Evolutionary conservation across 2,329 filamentous ascomycete species (phyloP), one percentile per base, ranked within the genome.

Genomic region (Magnaporthiopsis incrustans): DNA sequence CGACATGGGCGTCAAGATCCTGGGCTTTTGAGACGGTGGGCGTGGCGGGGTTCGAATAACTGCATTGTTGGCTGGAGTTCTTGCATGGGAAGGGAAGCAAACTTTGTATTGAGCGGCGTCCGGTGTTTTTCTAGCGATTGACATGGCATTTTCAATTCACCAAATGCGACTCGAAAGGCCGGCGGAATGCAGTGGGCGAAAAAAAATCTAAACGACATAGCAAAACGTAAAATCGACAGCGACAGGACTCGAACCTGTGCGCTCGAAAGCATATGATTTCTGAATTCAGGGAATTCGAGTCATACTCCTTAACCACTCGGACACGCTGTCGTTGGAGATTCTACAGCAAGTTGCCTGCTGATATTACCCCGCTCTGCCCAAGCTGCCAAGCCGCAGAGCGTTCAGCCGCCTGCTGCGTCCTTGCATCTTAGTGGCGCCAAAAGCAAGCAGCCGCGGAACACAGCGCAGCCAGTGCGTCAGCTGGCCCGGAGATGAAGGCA

Each of bases 1-100:
- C 73, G 86, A 89, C 60, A 76, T 76, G 27, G 81, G 77, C 2
- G 71, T 73, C 2, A 66, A 64, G 63, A 68, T 72, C 6, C 63
- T 78, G 53, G 75, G 74, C n/a, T 64, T 81, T 32, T 70, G 60
- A 66, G 18, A 25, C 10, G 1, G 10, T 18, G 18, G 6, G 22
- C 6, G 5, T 18, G n/a, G 2, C 18, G 22, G 30, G 44, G 22
- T 25, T n/a, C 44, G 44, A 53, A 53, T 53, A 10, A 25, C 44
- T 53, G 44, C 44, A 53, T 53, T 53, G 44, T 25, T 53, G 18
- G 44, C 4, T 53, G 44, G 44, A 53, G 44, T 53, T 53, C 22
- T 38, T 35, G 33, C 44, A 53, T 53, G 44, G 44, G 22, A 53
- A 53, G n/a, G 44, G 44, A 53, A 53, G 44, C 22, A 53, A 25